These are phyloP conservation scores for Cicer arietinum DNA, from an alignment of 306 rosid genomes.

Conservation along the genomic window DNA sequence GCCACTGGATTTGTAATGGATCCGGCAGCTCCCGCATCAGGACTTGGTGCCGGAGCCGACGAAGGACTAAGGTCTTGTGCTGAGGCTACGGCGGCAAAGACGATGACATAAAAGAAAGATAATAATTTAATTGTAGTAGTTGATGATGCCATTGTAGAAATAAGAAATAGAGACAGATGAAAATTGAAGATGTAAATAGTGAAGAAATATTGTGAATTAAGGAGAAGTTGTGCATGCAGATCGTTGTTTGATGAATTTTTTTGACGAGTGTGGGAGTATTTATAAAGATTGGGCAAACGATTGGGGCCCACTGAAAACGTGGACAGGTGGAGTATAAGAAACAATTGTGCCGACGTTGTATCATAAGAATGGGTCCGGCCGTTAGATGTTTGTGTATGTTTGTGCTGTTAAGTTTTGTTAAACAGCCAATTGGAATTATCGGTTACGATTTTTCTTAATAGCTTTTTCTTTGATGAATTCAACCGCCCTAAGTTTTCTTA, in stretches of 20 bases:
- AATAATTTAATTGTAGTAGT: constrained; percentile 42
- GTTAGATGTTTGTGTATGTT: neutral
- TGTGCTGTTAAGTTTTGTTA: neutral
- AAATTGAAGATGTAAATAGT: neutral
- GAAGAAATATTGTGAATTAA: neutral
- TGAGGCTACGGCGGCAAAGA: constrained; percentile 31
- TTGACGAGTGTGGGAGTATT: neutral
- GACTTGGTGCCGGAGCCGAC: constrained; percentile 42
- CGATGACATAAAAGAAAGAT: constrained; percentile 14
- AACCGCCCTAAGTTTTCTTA: neutral
- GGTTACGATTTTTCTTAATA: neutral
- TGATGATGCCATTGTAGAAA: constrained; percentile 40
- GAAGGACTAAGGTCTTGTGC: constrained; percentile 50
- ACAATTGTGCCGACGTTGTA: neutral
- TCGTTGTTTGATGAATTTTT: neutral
- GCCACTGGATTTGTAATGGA: constrained; percentile 44
- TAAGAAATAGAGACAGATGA: neutral
- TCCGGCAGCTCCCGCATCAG: constrained; percentile 46
- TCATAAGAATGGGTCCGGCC: neutral
- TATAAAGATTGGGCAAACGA: neutral
- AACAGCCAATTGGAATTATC: neutral
- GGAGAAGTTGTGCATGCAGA: neutral
- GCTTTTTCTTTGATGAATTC: too few species aligned
- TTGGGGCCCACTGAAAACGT: neutral
- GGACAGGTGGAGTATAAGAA: neutral